A percentile compares a stretch with the other conserved stretches of the same genome.
phyloP scores from a whole-genome alignment of 106 monocot species.

The Agapanthus africanus region DNA sequence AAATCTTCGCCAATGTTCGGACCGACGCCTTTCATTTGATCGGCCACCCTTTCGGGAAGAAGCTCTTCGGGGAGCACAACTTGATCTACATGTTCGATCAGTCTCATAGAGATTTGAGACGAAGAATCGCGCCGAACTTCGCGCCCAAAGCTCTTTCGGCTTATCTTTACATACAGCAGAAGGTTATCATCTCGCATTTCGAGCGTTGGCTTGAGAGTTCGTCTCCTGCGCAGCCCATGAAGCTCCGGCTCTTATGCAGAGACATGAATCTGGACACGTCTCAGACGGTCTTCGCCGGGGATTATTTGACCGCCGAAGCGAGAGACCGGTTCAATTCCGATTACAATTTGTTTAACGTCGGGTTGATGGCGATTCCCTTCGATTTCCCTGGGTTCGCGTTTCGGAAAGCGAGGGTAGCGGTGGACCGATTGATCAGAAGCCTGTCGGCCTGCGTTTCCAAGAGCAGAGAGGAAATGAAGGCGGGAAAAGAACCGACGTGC shows the following conservation, averaged over 20 bases:
- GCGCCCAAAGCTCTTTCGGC: slow-evolving; percentile 63
- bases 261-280: slow-evolving; percentile 96
- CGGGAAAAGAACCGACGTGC: slow-evolving; percentile 50
- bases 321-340: slow-evolving; percentile 51
- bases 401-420: slow-evolving; percentile 59
- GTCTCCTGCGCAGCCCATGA: slow-evolving; percentile 16
- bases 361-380: slow-evolving; percentile 80
- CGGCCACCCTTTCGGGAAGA: slow-evolving; percentile 90
- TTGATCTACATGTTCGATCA: slow-evolving; percentile 94
- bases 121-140: slow-evolving; percentile 85
- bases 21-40: slow-evolving; percentile 91
- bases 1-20: slow-evolving; percentile 82
- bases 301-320: slow-evolving; percentile 37
- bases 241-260: slow-evolving; percentile 57
- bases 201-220: slow-evolving; percentile 33
- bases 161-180: slow-evolving; percentile 69
- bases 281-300: slow-evolving; percentile 81
- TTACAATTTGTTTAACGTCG: slow-evolving; percentile 85
- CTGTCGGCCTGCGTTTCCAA: slow-evolving; percentile 38
- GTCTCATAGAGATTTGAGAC: slow-evolving; percentile 78
- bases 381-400: slow-evolving; percentile 90
- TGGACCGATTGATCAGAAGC: slow-evolving; percentile 41
- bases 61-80: slow-evolving; percentile 96
- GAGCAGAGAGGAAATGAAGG: slow-evolving; percentile 57
- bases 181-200: slow-evolving; percentile 60